Evolutionary conservation across 176 grass and related monocot species (phyloP), one percentile per base, ranked within the genome.

Genomic region (Triticum turgidum): DNA sequence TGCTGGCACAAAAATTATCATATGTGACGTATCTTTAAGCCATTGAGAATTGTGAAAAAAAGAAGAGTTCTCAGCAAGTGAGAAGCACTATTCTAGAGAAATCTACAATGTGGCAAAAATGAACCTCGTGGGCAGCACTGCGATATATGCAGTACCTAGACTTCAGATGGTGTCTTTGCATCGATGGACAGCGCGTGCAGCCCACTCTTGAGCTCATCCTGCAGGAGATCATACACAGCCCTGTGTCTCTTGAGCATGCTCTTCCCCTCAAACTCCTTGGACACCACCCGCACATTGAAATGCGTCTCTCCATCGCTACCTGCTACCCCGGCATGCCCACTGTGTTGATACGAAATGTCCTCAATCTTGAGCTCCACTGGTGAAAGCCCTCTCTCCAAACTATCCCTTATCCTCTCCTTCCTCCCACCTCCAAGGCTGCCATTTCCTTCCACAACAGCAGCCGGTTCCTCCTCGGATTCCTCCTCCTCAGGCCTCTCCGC

Each of bases 201-300:
- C 64, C 96, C 96, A 29, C 68, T 89, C 27, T 89, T 90, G 47
- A 98, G 86, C 87, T 96, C 93, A 18, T 98, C 92, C 35, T 92
- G 83, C 84, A 96, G 71, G 65, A 96, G 86, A 85, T 96, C 90
- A 80, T 94, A 98, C 41, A 98, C 89, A 68, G 91, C 73, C 81
- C 93, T 83, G 58, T 96, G 96, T 65, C 96, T 91, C 87, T 98
- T 98, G 45, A 98, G 89, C 80, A 98, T 83, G 71, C 92, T 98
- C 80, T 94, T 96, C 51, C 96, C 91, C 82, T 94, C 89, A 76
- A 98, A 98, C 80, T 89, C 93, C 56, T 94, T 88, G 0, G 96
- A 96, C 5, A 98, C 88, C 39, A 95, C 90, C 65, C 82, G 61
- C 76, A 98, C 81, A 85, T 98, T 98, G 65, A 96, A 98, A 85